Evolutionary conservation across 495 filamentous ascomycete species (phyloP).

Genomic region (Xylaria grammica): DNA sequence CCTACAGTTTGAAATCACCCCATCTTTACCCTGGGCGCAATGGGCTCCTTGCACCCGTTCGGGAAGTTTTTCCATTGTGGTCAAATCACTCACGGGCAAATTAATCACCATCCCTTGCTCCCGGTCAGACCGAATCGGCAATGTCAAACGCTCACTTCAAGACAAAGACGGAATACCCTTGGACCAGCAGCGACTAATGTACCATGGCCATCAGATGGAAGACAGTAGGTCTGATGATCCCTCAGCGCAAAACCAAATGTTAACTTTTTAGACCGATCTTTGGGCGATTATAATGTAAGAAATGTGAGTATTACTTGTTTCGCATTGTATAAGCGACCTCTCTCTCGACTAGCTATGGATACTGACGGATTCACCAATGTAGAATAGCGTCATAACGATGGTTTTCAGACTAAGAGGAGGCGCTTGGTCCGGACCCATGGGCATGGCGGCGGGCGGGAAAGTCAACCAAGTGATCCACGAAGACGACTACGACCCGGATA

Average conservation of each 20-base stretch:
- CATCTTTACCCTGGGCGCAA: conserved; percentile 25
- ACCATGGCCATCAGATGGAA: background rate
- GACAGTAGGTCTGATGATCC: background rate
- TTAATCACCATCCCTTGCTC: conserved; percentile 16
- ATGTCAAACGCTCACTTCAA: conserved; percentile 35
- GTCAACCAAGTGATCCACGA: conserved; percentile 40
- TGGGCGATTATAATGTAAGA: background rate
- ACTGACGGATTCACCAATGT: background rate
- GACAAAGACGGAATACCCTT: conserved; percentile 25
- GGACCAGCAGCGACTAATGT: background rate
- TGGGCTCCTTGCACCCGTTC: background rate
- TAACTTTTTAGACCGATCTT: conserved; percentile 1
- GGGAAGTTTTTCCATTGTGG: conserved; percentile 13
- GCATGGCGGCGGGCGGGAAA: conserved; percentile 42
- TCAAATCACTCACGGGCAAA: conserved; percentile 40
- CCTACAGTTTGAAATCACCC: conserved; percentile 55
- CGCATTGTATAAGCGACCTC: background rate
- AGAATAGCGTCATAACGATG: background rate
- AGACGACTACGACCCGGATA: conserved; percentile 26
- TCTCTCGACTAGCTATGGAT: background rate
- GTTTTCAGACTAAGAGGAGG: background rate
- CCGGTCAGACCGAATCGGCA: conserved; percentile 23
- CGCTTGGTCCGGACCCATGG: conserved; percentile 29
- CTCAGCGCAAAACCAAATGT: background rate
- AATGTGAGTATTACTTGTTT: background rate